Conservation (phyloP, 768 basidiomycete species). For the Auricularia sp. region DNA sequence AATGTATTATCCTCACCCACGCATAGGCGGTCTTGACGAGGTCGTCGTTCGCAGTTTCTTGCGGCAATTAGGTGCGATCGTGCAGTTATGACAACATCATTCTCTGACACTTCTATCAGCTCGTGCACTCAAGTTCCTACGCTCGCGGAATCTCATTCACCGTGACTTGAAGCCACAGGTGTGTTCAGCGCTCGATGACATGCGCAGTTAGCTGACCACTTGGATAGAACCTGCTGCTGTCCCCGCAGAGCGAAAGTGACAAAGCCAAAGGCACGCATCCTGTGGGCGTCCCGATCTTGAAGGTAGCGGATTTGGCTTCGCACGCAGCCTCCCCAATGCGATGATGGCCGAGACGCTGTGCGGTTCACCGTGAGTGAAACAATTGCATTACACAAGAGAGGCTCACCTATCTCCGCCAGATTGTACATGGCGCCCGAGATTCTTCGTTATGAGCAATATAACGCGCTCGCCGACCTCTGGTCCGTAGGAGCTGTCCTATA, state of each 20-base stretch:
- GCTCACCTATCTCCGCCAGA: conserved; percentile 26
- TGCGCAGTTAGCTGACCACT: neutral
- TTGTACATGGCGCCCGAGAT: conserved; percentile 99
- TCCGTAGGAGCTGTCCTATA: conserved; percentile 94
- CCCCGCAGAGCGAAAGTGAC: conserved; percentile 43
- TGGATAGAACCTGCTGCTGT: conserved; percentile 75
- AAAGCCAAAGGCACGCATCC: conserved; percentile 74
- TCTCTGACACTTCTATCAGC: conserved; percentile 37
- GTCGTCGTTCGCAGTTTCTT: conserved; percentile 86
- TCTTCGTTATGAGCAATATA: conserved; percentile 91
- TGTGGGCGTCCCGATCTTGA: conserved; percentile 84
- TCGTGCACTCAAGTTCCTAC: conserved; percentile 85
- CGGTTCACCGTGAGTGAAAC: conserved; percentile 77
- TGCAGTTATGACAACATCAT: neutral
- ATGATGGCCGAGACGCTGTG: conserved; percentile 97
- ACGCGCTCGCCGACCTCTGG: conserved; percentile 97
- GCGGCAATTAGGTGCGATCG: conserved; percentile 66
- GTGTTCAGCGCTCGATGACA: conserved; percentile 1
- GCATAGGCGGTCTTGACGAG: conserved; percentile 82
- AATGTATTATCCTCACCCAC: conserved; percentile 85
- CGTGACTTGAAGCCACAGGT: conserved; percentile 96
- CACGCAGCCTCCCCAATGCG: conserved; percentile 78
- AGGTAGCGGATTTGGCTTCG: conserved; percentile 97
- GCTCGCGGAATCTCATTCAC: conserved; percentile 84
- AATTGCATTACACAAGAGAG: neutral